Evolutionary conservation across 768 basidiomycete genomes (phyloP), one percentile per base, ranked within the genome.

Genomic region (Glaciozyma antarctica): DNA sequence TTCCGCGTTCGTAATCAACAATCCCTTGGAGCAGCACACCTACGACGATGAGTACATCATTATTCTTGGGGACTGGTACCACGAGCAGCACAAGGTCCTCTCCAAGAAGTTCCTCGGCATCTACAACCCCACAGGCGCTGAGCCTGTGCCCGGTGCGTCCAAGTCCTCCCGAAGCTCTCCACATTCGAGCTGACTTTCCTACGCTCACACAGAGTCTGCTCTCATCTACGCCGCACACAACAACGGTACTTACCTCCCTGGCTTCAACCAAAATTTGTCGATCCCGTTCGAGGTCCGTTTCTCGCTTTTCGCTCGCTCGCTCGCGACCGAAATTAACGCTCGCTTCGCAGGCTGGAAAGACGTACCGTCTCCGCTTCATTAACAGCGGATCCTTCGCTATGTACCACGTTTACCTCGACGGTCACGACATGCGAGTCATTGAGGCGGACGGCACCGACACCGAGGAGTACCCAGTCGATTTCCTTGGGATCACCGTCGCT

Each of bases 11-110:
- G 74, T 93, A 57, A 82, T 97, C 58, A 87, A 88, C 72, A 76
- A 76, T 16, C 58, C 62, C 48, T 5, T 73, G 64, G 77, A 87
- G 76, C 80, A 78, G 24, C 82, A 74, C 47, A 32, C 58, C 62
- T 97, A 95, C 76, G 92, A 97, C 76, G 88, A 86, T 32, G 94
- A 97, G 71, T 92, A 84, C 78, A 93, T 88, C 24, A 79, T 98
- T 69, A 74, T 91, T 64, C 79, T 97, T 1, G 82, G 85, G 8
- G 93, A 97, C 75, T 98, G 94, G 41, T 48, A 59, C 58, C 45
- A 49, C 21, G 58, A 59, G 9, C 58, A 47, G 32, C 58, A 59
- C 30, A 15, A 45, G 8, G 26, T 15, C 12, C 58, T 59, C 21
- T 48, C 34, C 47, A 59, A 59, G 26, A 48, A 28, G 60, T 68